Conservation (phyloP, 306 rosid species). For the Cicer arietinum region DNA sequence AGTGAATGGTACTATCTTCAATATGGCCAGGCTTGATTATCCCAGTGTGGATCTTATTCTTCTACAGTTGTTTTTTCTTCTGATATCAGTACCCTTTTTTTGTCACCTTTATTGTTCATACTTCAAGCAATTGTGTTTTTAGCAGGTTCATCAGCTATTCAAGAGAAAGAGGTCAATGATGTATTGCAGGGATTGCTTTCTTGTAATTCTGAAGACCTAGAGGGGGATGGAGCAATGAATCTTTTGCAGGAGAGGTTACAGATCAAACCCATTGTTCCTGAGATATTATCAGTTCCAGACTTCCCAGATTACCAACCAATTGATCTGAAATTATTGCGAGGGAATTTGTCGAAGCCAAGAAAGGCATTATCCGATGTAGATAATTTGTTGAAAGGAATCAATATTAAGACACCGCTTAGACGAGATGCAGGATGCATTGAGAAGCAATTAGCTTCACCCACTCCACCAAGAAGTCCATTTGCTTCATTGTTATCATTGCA, state of each 20-base stretch:
- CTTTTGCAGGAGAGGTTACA: constrained; percentile 72
- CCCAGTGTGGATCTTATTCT: neutral
- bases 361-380: constrained; percentile 53
- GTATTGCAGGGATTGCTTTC: constrained; percentile 67
- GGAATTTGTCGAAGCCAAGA: constrained; percentile 55
- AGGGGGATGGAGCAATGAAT: constrained; percentile 59
- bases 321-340: constrained; percentile 54
- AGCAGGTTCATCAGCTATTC: constrained; percentile 57
- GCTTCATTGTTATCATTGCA: constrained; percentile 54
- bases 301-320: constrained; percentile 54
- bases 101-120: neutral
- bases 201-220: constrained; percentile 61
- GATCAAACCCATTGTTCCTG: constrained; percentile 67
- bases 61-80: neutral
- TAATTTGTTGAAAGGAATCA: constrained; percentile 53
- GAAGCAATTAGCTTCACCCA: constrained; percentile 62
- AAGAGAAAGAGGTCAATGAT: constrained; percentile 48
- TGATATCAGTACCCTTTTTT: neutral
- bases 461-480: constrained; percentile 78
- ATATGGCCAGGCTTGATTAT: constrained; percentile 6
- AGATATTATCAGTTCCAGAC: constrained; percentile 64
- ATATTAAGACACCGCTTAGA: constrained; percentile 48
- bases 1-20: constrained; percentile 15
- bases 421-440: constrained; percentile 44
- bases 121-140: constrained; percentile 17